These are phyloP conservation scores for Thuja plicata DNA, from an alignment of 83 land plant species.

Conservation along the genomic window DNA sequence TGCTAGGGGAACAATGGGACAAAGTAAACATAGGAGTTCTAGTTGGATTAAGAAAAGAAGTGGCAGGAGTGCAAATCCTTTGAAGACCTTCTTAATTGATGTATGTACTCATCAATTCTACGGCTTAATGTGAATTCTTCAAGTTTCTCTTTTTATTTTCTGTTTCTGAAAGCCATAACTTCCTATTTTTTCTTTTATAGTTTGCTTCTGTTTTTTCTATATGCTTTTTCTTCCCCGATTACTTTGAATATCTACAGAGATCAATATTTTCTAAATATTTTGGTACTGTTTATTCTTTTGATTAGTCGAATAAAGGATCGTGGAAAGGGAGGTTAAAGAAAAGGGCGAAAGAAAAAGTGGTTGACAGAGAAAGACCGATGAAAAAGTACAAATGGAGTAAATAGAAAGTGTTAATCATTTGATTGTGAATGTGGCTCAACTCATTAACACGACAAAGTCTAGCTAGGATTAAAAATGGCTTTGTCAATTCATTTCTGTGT, in stretches of 20 bases:
- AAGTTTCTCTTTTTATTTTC: neutral
- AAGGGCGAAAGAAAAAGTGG: neutral
- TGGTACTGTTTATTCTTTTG: neutral
- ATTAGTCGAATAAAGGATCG: conserved; percentile 2
- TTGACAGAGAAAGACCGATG: neutral
- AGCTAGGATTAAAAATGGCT: neutral
- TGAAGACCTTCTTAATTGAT: conserved; percentile 61
- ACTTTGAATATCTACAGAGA: neutral
- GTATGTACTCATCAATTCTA: conserved; percentile 24
- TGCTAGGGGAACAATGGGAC: conserved; percentile 82
- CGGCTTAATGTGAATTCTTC: neutral
- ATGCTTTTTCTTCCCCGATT: neutral
- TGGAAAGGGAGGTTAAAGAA: neutral
- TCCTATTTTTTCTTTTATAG: neutral
- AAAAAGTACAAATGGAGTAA: conserved; percentile 10
- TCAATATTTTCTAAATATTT: neutral
- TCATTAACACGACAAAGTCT: neutral
- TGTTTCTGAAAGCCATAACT: neutral
- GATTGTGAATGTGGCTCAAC: neutral
- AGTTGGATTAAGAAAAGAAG: conserved; percentile 28
- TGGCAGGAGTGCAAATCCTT: conserved; percentile 55
- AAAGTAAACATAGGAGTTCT: conserved; percentile 12
- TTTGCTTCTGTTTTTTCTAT: neutral
- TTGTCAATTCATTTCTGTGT: neutral
- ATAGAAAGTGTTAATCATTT: neutral